These are phyloP conservation scores for Ceratocystiopsis sp. DNA, from an alignment of 2,329 filamentous ascomycete genomes.

Conservation along the genomic window DNA sequence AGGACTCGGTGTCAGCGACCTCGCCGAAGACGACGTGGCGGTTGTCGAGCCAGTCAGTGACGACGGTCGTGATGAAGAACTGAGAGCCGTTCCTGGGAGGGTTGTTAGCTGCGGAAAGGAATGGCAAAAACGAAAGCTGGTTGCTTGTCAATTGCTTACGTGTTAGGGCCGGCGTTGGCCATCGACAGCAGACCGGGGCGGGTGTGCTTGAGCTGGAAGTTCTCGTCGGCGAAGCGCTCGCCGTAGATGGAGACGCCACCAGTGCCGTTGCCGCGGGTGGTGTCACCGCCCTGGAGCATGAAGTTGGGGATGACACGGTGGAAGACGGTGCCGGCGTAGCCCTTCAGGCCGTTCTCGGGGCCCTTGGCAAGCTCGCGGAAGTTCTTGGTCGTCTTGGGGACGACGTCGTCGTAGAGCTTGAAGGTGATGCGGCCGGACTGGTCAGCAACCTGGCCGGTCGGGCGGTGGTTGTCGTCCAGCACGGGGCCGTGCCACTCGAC, in stretches of 20 bases:
- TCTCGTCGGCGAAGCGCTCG: constrained; percentile 88
- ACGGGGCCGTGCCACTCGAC: constrained; percentile 55
- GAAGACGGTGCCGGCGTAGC: constrained; percentile 71
- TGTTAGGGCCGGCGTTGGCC: constrained; percentile 93
- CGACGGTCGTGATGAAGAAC: constrained; percentile 93
- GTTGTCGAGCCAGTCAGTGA: constrained; percentile 70
- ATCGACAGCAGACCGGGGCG: constrained; percentile 72
- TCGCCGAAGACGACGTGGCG: constrained; percentile 77
- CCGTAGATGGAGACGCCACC: constrained; percentile 91
- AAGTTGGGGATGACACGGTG: constrained; percentile 86
- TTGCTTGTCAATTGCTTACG: constrained; percentile 27
- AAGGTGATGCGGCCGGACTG: constrained; percentile 67
- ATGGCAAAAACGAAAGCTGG: neutral
- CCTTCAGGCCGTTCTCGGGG: constrained; percentile 43
- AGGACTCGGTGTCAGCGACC: constrained; percentile 35
- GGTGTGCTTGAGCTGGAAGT: constrained; percentile 63
- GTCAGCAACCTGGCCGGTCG: constrained; percentile 36
- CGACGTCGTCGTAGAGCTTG: constrained; percentile 65
- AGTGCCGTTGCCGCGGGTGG: constrained; percentile 77
- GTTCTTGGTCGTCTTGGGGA: constrained; percentile 78
- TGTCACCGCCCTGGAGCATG: constrained; percentile 95
- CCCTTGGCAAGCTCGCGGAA: constrained; percentile 71
- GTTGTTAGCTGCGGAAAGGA: neutral
- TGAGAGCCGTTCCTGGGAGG: constrained; percentile 77
- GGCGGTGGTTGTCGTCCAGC: constrained; percentile 40